Evolutionary conservation across 2,329 filamentous ascomycete species (phyloP), one percentile per base, ranked within the genome.

Genomic region (Fusarium anguioides): DNA sequence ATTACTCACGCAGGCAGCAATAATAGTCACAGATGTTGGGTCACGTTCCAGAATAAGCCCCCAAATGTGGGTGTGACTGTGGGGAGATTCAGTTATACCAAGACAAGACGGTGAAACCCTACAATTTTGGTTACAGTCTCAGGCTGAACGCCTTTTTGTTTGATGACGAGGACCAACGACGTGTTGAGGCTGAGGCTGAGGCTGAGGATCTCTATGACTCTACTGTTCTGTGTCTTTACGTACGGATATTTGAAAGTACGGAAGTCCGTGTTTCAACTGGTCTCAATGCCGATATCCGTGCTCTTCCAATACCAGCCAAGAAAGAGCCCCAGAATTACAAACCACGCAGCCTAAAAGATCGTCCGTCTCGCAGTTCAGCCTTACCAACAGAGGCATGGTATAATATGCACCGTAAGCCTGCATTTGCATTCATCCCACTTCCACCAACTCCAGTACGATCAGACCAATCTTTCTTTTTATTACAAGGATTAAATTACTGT

Each of bases 321-420:
- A 35, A 49, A 23, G n/a, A 49, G 58, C 45, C 39, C 57, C 57
- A 60, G 55, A 57, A 53, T 44, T 44, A 21, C 54, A 47, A 48
- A 37, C 40, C 56, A 29, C 11, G 14, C 27, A 29, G 36, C 50
- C 35, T 17, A 31, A 39, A n/a, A 37, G 55, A 66, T 66, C 56
- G 49, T 10, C 63, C 62, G 48, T 26, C 56, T 50, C 50, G 5
- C 41, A 50, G 26, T 40, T 56, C 64, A 47, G 62, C 35, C 66
- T 69, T 69, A 69, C 66, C 66, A 48, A 69, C 66, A 64, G 52
- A 45, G 66, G 62, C 53, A 67, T 60, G 66, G 65, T 69, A 49
- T 60, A 51, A 56, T 44, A 69, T 69, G 66, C 57, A 69, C 37
- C 50, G 61, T 69, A 67, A 67, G 63, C 64, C 63, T n/a, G n/a